Conservation (phyloP, 306 rosid species). For the Medicago ruthenica region DNA sequence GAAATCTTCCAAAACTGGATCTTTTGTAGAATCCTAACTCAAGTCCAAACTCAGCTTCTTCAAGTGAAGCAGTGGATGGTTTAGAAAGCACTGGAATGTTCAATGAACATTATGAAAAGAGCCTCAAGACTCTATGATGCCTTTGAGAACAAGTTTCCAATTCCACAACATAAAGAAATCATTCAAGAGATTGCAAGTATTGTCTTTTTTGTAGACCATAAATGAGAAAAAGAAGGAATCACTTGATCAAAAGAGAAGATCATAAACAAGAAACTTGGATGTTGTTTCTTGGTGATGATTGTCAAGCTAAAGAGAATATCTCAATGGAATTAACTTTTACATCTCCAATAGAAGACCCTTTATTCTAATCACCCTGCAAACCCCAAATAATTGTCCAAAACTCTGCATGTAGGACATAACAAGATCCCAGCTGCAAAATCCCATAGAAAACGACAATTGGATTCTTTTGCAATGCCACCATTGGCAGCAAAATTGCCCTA, state of each 20-base stretch:
- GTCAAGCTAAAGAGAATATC: constrained; percentile 64
- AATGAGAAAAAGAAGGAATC: constrained; percentile 39
- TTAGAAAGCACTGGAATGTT: constrained; percentile 57
- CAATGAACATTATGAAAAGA: constrained; percentile 61
- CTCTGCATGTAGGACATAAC: no score
- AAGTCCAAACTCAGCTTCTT: constrained; percentile 88
- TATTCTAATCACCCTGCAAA: no score
- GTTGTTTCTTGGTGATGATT: constrained; percentile 58
- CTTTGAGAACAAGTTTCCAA: constrained; percentile 53
- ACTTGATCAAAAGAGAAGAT: constrained; percentile 37
- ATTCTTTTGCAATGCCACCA: no score
- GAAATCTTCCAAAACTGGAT: constrained; percentile 64
- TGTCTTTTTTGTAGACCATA: constrained; percentile 70
- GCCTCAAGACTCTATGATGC: constrained; percentile 64
- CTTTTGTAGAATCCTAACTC: constrained; percentile 88
- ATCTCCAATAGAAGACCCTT: no score
- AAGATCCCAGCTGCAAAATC: no score
- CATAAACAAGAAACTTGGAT: constrained; percentile 70
- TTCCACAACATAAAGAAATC: constrained; percentile 57
- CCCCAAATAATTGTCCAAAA: no score
- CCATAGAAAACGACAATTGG: no score
- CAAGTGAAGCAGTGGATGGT: constrained; percentile 78
- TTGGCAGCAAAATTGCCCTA: no score
- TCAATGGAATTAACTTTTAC: constrained; percentile 65
- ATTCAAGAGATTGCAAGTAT: constrained; percentile 60